A percentile compares a stretch with the other conserved stretches of the same genome.
Evolutionary conservation across 2,329 filamentous ascomycete genomes (phyloP).

Genomic region (Penicillium rolfsii): DNA sequence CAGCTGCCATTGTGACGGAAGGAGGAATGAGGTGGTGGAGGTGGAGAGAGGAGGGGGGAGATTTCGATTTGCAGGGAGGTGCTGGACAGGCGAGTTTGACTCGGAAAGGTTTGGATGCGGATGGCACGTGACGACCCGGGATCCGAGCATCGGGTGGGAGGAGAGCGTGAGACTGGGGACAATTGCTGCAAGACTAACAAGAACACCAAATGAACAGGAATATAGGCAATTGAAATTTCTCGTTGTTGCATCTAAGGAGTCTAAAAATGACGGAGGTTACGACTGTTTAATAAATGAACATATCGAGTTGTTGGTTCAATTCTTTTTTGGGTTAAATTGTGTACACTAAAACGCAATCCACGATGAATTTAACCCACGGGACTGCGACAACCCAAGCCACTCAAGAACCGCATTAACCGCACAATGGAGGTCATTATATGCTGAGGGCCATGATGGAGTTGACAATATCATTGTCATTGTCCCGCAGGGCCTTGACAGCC

Average conservation of each 20-base stretch:
- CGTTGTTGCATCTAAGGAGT: no score
- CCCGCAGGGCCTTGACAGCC: slow-evolving; percentile 91
- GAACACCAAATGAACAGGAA: background rate
- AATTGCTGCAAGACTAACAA: background rate
- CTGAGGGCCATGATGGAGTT: slow-evolving; percentile 99
- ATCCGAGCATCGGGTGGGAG: slow-evolving; percentile 30
- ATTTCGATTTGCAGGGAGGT: slow-evolving; percentile 40
- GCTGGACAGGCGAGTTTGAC: slow-evolving; percentile 41
- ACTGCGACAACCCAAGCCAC: slow-evolving; percentile 37
- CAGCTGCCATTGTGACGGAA: slow-evolving; percentile 48
- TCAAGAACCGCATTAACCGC: slow-evolving; percentile 22
- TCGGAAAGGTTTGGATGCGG: slow-evolving; percentile 46
- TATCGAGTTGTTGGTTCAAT: slow-evolving; percentile 33
- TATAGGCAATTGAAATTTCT: background rate
- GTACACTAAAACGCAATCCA: slow-evolving; percentile 38
- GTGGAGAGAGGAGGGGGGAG: slow-evolving; percentile 37
- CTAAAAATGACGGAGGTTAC: background rate
- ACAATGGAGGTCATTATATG: slow-evolving; percentile 57
- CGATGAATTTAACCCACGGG: slow-evolving; percentile 32
- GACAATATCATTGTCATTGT: slow-evolving; percentile 99
- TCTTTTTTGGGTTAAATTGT: slow-evolving; percentile 40
- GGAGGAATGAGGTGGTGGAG: slow-evolving; percentile 31
- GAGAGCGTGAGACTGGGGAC: background rate
- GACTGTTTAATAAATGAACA: slow-evolving; percentile 6
- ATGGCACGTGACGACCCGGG: slow-evolving; percentile 39